A percentile compares a stretch with the other conserved stretches of the same genome.
Conservation (phyloP, 2,329 filamentous ascomycete genomes). For the Gremmenia infestans region DNA sequence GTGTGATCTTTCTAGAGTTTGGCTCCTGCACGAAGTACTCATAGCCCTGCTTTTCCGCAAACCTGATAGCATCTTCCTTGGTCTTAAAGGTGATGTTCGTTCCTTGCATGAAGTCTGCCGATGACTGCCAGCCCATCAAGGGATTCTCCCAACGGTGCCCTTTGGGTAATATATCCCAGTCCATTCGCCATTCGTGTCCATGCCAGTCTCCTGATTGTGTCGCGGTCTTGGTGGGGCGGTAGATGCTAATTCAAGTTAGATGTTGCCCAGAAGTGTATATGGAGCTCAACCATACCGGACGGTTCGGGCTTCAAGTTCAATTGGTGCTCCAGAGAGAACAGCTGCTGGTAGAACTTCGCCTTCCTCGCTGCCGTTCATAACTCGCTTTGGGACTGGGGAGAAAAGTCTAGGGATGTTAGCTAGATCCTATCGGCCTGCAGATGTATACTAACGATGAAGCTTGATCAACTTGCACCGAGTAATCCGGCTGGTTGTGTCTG, state of each 20-base stretch:
- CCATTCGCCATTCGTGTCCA: slow-evolving; percentile 87
- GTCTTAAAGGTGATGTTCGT: slow-evolving; percentile 83
- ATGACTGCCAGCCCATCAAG: slow-evolving; percentile 97
- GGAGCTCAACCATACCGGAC: slow-evolving; percentile 68
- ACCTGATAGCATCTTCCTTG: slow-evolving; percentile 91
- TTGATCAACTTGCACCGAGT: slow-evolving; percentile 75
- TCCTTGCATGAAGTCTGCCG: slow-evolving; percentile 90
- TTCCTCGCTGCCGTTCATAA: slow-evolving; percentile 88
- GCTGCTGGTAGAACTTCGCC: slow-evolving; percentile 71
- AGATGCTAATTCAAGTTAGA: slow-evolving; percentile 62
- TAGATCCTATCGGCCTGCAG: not conserved
- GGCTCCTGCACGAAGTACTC: slow-evolving; percentile 99
- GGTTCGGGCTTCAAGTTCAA: slow-evolving; percentile 88
- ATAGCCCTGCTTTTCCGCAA: slow-evolving; percentile 98
- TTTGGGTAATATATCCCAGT: slow-evolving; percentile 91
- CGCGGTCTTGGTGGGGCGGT: slow-evolving; percentile 84
- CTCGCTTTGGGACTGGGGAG: slow-evolving; percentile 81
- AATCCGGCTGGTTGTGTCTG: slow-evolving; percentile 64
- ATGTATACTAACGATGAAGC: slow-evolving; percentile 70
- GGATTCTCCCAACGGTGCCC: slow-evolving; percentile 98
- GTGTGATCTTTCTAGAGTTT: slow-evolving; percentile 75
- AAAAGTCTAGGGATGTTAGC: slow-evolving; percentile 59
- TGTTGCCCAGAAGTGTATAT: not conserved
- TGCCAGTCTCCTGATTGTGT: slow-evolving; percentile 92
- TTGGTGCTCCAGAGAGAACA: slow-evolving; percentile 83